Evolutionary conservation across 176 grass and related monocot species (phyloP), one percentile per base, ranked within the genome.

Genomic region (Oropetium thomaeum): DNA sequence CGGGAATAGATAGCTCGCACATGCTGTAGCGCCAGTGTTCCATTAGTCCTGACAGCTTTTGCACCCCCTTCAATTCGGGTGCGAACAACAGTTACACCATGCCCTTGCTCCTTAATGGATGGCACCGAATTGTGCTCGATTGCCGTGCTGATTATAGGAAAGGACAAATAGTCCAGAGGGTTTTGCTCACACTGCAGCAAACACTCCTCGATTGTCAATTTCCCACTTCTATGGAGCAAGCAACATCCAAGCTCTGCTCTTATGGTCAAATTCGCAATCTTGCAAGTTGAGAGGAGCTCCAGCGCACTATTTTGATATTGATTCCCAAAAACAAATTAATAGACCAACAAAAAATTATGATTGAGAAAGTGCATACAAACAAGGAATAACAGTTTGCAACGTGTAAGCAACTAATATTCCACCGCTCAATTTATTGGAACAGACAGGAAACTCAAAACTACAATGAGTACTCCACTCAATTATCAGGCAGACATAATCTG

Each of bases 211-310:
- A 99, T 95, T 4, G 96, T 99, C 53, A 92, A 32, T 71, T 74
- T 77, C 42, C 96, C 96, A 13, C 89, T 90, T 20, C 91, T 87
- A 54, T 99, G 96, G 25, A 92, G 89, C 58, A 99, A 43, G 60
- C 96, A 95, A 49, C 89, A 99, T 30, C 96, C 96, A 26, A 99
- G 76, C 52, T 99, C 96, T 0, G 91, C 82, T 76, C 85, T 87
- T 41, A 99, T 95, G 1, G 91, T 95, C 63, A 99, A 81, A 28
- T 95, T 95, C 0, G 89, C 86, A 13, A 95, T 83, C 81, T 99
- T 99, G 82, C 96, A 99, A 2, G 88, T 99, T 9, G 91, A 95
- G 31, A 90, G 82, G 52, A 99, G 92, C 85, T 99, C 91, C 79
- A 99, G 48, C 0, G 89, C 91, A 11, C 96, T 99, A 85, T 22